Evolutionary conservation across 2,329 filamentous ascomycete species (phyloP), one percentile per base, ranked within the genome.

Genomic region (Coniochaeta hoffmannii): DNA sequence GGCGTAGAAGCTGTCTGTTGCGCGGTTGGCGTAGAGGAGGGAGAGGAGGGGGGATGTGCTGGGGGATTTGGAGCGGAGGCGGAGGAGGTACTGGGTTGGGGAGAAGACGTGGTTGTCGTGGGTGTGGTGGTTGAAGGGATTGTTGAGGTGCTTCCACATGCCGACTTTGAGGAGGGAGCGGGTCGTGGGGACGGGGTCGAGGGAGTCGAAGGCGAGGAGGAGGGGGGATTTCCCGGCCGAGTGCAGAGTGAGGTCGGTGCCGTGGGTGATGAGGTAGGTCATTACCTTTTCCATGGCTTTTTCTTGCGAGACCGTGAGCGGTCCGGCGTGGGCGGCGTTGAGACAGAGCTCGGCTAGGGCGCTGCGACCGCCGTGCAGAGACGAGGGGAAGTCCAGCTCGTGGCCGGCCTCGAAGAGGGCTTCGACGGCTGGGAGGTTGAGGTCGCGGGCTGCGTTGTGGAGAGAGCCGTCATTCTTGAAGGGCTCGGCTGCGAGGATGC

Each of bases 111-210:
- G 76, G 5, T 71, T 73, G 24, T 77, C 76, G 41, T 78, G 2
- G 1, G 68, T 78, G 66, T 76, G 83, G 57, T 76, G 70, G 60
- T 85, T 83, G 62, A 76, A 81, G 0, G 79, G 71, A 58, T 81
- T 77, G 68, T 87, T 87, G 62, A 87, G 70, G 31, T 79, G 71
- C 63, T 83, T 83, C 83, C 84, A 87, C 69, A 87, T 76, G 44
- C 80, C 82, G 0, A 79, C 80, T 61, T 84, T 83, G 8, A 88
- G 72, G 1, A 88, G 74, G 0, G 79, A 76, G 41, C 77, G 77
- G 0, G 81, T 80, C 6, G 82, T 81, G 0, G 74, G 69, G 2
- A 85, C 57, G 0, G 84, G 75, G 41, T 83, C 78, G 8, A 69
- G 61, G 0, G 80, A 77, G 55, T 86, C 80, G 24, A 88, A 75